Evolutionary conservation across 345 rosid species (phyloP).

Genomic region (Cardamine resedifolia): DNA sequence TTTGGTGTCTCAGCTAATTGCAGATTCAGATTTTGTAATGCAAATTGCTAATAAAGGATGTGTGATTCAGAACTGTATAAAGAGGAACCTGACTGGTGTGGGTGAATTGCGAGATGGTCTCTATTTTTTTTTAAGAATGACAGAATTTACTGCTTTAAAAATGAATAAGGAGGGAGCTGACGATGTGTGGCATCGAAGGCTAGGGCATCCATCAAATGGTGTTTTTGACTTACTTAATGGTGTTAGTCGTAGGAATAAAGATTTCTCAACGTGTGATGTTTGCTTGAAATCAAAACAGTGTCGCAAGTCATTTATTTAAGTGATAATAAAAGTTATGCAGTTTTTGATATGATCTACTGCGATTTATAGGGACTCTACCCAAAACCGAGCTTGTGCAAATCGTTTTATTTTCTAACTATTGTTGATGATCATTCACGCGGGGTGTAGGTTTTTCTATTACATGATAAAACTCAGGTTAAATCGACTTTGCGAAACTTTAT

Average conservation of each 20-base stretch:
- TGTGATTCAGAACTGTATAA: conserved; percentile 27
- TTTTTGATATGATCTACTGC: neutral
- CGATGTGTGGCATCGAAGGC: neutral
- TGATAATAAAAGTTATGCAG: neutral
- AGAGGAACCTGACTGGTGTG: conserved; percentile 32
- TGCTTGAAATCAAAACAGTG: neutral
- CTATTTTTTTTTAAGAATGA: neutral
- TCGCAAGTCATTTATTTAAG: neutral
- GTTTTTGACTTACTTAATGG: neutral
- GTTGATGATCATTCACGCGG: neutral
- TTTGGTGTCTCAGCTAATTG: neutral
- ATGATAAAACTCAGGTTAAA: too few species aligned
- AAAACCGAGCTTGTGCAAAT: neutral
- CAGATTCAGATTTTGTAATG: neutral
- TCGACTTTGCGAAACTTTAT: too few species aligned
- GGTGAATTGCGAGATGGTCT: neutral
- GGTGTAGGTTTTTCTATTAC: too few species aligned
- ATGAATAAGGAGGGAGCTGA: neutral
- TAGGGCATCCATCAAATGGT: neutral
- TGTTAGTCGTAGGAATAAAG: neutral
- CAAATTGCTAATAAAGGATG: neutral
- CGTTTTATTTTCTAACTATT: neutral
- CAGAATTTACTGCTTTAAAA: neutral
- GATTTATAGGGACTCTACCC: neutral
- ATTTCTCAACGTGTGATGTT: neutral